phyloP scores from a whole-genome alignment of 2,329 filamentous ascomycete species.

The Ophiostoma perfectum region DNA sequence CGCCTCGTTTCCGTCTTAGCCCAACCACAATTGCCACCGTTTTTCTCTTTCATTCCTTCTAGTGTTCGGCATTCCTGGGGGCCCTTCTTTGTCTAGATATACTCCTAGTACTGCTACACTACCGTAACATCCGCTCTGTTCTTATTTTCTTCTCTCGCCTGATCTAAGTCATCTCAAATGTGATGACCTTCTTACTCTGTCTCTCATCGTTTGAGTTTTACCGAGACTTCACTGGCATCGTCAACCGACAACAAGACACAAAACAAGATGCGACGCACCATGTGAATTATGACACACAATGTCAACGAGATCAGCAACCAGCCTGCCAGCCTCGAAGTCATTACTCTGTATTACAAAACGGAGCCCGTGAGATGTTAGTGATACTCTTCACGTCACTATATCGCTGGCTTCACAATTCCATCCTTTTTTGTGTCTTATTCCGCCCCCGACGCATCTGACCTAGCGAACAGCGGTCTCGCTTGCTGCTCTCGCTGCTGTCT shows the following conservation, averaged over 20 bases:
- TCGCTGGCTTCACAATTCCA: not conserved
- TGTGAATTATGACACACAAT: too few species aligned
- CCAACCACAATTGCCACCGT: not conserved
- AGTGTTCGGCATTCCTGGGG: not conserved
- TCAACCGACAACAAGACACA: too few species aligned
- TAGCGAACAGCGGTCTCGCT: not conserved
- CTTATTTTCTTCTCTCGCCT: too few species aligned
- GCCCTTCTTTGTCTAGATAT: not conserved
- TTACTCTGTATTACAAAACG: not conserved
- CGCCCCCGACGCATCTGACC: slow-evolving; percentile 2
- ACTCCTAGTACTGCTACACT: not conserved
- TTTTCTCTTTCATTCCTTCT: not conserved
- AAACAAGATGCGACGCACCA: too few species aligned
- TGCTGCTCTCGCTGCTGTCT: not conserved
- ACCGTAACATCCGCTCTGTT: too few species aligned
- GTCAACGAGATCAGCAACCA: too few species aligned
- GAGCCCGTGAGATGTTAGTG: slow-evolving; percentile 5
- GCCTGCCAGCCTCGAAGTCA: too few species aligned
- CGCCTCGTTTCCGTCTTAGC: slow-evolving; percentile 2
- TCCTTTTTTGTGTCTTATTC: not conserved
- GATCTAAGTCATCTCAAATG: too few species aligned
- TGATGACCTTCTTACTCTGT: too few species aligned
- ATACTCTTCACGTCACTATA: not conserved
- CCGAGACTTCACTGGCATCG: too few species aligned
- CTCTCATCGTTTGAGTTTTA: too few species aligned